Evolutionary conservation across 345 rosid genomes (phyloP).

Genomic region (Hibiscus syriacus): DNA sequence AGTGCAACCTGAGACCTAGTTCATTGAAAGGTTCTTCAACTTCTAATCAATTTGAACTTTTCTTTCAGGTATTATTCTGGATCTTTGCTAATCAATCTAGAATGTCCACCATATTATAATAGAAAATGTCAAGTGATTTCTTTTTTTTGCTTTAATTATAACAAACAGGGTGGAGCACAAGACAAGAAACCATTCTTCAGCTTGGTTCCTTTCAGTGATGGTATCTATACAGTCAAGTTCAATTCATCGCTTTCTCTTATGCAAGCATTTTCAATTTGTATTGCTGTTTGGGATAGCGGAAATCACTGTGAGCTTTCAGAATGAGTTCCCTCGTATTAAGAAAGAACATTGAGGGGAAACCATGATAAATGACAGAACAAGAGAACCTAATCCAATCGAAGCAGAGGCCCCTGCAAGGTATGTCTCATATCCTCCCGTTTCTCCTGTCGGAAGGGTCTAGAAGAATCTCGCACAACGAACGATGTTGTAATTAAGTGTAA

Average conservation of each 20-base stretch:
- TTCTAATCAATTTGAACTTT: constrained; percentile 45
- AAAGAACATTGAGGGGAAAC: constrained; percentile 23
- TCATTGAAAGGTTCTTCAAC: constrained; percentile 28
- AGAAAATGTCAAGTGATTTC: background rate
- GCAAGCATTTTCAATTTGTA: constrained; percentile 81
- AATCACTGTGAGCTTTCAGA: constrained; percentile 25
- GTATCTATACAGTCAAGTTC: constrained; percentile 79
- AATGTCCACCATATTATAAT: background rate
- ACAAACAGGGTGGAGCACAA: constrained; percentile 49
- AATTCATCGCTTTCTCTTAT: constrained; percentile 52
- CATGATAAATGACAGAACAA: constrained; percentile 20
- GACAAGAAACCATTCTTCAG: constrained; percentile 53
- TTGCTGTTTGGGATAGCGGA: constrained; percentile 60
- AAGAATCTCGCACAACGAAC: constrained; percentile 16
- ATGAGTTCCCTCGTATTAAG: constrained; percentile 15
- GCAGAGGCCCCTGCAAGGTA: constrained; percentile 47
- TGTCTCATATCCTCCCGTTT: constrained; percentile 54
- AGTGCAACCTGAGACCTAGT: constrained; percentile 21
- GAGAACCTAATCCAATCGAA: constrained; percentile 25
- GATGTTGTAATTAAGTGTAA: constrained; percentile 17
- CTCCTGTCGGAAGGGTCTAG: constrained; percentile 70
- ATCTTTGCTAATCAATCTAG: background rate
- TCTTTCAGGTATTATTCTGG: constrained; percentile 41
- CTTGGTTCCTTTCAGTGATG: constrained; percentile 63
- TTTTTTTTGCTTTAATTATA: constrained; percentile 11